phyloP scores from a whole-genome alignment of 2,329 filamentous ascomycete species.

The Fusarium kyushuense region DNA sequence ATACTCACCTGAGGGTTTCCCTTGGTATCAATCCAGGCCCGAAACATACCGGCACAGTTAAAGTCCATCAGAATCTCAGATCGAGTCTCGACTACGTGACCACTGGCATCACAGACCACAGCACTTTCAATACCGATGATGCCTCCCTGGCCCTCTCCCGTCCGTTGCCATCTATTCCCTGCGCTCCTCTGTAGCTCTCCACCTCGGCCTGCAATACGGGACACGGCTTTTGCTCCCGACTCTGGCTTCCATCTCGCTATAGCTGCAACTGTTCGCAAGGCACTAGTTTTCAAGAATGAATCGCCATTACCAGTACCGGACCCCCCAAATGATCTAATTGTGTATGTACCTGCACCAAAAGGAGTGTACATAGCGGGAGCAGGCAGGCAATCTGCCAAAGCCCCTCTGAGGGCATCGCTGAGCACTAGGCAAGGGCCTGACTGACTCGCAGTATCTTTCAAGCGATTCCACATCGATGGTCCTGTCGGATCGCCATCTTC shows the following conservation, averaged over 20 bases:
- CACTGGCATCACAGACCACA: constrained; percentile 59
- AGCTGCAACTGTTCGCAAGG: constrained; percentile 77
- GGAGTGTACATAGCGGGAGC: constrained; percentile 59
- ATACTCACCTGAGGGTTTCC: constrained; percentile 67
- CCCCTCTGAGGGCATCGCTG: constrained; percentile 57
- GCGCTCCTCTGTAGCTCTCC: constrained; percentile 83
- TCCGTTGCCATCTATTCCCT: constrained; percentile 76
- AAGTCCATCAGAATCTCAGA: constrained; percentile 77
- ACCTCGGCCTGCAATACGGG: constrained; percentile 73
- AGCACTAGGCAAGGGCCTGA: constrained; percentile 37
- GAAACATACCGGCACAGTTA: constrained; percentile 90
- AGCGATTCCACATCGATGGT: constrained; percentile 21
- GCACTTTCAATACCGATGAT: constrained; percentile 83
- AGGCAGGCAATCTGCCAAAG: constrained; percentile 72
- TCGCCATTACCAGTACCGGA: constrained; percentile 92
- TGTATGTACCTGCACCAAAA: constrained; percentile 25
- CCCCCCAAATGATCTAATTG: constrained; percentile 64
- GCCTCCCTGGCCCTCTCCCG: constrained; percentile 84
- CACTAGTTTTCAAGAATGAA: constrained; percentile 80
- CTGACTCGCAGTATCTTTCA: constrained; percentile 23
- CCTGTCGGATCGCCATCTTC: constrained; percentile 58
- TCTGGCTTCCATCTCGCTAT: constrained; percentile 73
- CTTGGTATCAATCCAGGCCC: constrained; percentile 77
- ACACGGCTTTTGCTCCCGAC: constrained; percentile 69
- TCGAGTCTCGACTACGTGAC: constrained; percentile 56